Percentiles rank a stretch among this genome's conserved stretches.
phyloP scores from a whole-genome alignment of 305 asterid genomes.

The Fraxinus velutina region DNA sequence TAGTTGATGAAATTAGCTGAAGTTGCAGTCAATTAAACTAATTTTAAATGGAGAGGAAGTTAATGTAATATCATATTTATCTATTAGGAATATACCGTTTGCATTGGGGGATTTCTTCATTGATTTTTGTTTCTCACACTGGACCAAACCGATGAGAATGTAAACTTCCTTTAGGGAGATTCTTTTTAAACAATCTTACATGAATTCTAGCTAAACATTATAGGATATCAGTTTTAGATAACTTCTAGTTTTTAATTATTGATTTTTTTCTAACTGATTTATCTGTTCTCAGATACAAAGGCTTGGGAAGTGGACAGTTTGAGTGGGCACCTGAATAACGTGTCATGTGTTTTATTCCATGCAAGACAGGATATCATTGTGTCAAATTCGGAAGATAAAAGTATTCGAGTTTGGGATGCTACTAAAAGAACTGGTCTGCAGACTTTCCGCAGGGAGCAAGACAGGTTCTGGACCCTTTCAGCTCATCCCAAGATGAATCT shows the following conservation, averaged over 20 bases:
- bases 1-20: not conserved
- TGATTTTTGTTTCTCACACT: not conserved
- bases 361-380: constrained; percentile 77
- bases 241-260: not conserved
- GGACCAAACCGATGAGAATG: not conserved
- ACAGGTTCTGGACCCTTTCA: constrained; percentile 85
- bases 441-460: constrained; percentile 90
- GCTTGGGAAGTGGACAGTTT: constrained; percentile 98
- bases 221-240: not conserved
- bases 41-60: not conserved
- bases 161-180: not conserved
- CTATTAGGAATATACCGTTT: not conserved
- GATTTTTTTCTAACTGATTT: constrained; percentile 15
- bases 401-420: constrained; percentile 80
- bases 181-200: not conserved
- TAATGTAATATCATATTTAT: not conserved
- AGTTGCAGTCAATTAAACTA: constrained; percentile 7
- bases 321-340: constrained; percentile 95
- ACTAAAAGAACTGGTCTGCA: constrained; percentile 93
- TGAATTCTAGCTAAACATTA: not conserved
- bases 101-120: not conserved
- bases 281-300: constrained; percentile 62
- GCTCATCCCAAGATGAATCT: constrained; percentile 95
- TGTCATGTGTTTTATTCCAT: constrained; percentile 85
- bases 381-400: constrained; percentile 77